phyloP scores from a whole-genome alignment of 2,329 filamentous ascomycete species.

The Fusarium camptoceras region DNA sequence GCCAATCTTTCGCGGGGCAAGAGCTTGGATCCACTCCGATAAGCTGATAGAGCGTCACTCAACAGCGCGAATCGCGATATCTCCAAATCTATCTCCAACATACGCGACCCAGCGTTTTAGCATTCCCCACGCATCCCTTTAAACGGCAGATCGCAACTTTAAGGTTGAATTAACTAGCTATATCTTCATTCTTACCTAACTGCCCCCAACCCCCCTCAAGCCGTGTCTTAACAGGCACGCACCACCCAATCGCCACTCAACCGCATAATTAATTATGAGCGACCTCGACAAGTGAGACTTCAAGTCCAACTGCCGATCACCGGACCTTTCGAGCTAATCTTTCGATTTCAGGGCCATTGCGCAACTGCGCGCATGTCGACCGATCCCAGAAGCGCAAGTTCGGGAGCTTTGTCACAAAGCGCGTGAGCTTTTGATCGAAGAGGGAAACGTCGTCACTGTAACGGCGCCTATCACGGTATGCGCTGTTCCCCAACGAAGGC shows the following conservation, averaged over 20 bases:
- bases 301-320: constrained; percentile 8
- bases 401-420: constrained; percentile 98
- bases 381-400: constrained; percentile 95
- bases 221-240: constrained; percentile 35
- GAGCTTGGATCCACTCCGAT: constrained; percentile 10
- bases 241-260: constrained; percentile 35
- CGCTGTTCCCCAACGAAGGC: neutral
- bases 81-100: constrained; percentile 33
- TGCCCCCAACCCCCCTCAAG: constrained; percentile 12
- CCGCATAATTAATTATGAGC: constrained; percentile 73
- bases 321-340: constrained; percentile 23
- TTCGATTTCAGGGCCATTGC: constrained; percentile 79
- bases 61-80: constrained; percentile 32
- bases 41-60: constrained; percentile 23
- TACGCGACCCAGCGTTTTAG: constrained; percentile 14
- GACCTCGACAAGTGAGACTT: constrained; percentile 85
- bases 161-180: constrained; percentile 19
- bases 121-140: neutral
- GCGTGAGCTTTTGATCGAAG: constrained; percentile 93
- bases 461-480: constrained; percentile 91
- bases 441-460: constrained; percentile 96
- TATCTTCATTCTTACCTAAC: constrained; percentile 43
- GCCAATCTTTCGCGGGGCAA: constrained; percentile 20
- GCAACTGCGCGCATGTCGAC: constrained; percentile 93
- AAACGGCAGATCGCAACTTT: neutral